Conservation (phyloP, 495 filamentous ascomycete genomes). For the Penicillium taxi region DNA sequence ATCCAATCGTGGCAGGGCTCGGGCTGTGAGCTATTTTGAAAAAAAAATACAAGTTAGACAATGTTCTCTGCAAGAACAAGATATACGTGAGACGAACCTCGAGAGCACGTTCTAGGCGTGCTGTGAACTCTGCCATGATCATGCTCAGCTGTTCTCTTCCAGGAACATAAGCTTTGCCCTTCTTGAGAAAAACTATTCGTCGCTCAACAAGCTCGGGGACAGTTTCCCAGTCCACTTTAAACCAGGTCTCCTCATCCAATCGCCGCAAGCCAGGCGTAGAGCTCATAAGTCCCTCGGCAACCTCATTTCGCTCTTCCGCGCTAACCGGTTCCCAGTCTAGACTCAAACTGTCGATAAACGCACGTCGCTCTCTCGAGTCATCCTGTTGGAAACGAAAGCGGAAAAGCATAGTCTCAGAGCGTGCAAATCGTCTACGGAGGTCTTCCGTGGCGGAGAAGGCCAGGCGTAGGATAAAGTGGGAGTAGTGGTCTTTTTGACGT, state of each 20-base stretch:
- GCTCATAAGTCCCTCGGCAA: constrained; percentile 44
- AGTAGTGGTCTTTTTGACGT: constrained; percentile 94
- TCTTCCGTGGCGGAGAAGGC: constrained; percentile 91
- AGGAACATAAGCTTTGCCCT: constrained; percentile 87
- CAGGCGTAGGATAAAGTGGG: constrained; percentile 91
- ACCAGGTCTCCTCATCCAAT: constrained; percentile 76
- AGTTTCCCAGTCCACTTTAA: constrained; percentile 89
- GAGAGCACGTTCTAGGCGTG: constrained; percentile 66
- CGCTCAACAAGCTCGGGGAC: constrained; percentile 85
- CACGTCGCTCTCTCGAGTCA: constrained; percentile 56
- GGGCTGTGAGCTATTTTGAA: constrained; percentile 60
- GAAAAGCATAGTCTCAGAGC: constrained; percentile 85
- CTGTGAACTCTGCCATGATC: constrained; percentile 78
- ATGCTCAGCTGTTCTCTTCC: constrained; percentile 76
- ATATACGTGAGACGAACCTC: constrained; percentile 53
- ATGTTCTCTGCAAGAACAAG: neutral
- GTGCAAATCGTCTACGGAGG: constrained; percentile 76
- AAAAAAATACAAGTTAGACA: neutral
- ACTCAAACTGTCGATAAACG: constrained; percentile 69
- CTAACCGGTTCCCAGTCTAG: constrained; percentile 75
- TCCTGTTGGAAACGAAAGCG: constrained; percentile 67
- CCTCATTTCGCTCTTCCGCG: constrained; percentile 61
- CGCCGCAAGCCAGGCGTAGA: constrained; percentile 46
- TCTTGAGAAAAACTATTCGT: constrained; percentile 65
- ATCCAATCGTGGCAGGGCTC: constrained; percentile 84